phyloP scores from a whole-genome alignment of 2,329 filamentous ascomycete species.

The Fusarium hostae region DNA sequence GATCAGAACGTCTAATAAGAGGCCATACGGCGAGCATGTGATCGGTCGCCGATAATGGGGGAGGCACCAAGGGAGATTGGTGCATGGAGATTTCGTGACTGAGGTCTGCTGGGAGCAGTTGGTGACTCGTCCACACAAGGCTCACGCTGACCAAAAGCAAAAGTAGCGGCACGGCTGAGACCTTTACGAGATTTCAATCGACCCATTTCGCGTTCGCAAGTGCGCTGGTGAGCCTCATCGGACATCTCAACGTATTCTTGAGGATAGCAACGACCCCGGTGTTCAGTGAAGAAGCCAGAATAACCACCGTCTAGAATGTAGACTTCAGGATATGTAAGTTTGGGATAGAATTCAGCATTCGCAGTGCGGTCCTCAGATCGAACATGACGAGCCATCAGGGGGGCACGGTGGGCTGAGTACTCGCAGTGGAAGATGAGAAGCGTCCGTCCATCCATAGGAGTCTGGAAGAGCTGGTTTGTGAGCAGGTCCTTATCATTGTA shows the following conservation, averaged over 20 bases:
- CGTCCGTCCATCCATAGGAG: constrained; percentile 74
- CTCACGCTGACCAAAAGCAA: constrained; percentile 86
- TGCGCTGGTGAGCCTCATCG: constrained; percentile 88
- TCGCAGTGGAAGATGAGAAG: constrained; percentile 96
- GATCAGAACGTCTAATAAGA: constrained; percentile 63
- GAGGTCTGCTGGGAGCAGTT: constrained; percentile 61
- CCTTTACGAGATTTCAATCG: constrained; percentile 91
- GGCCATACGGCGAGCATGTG: constrained; percentile 69
- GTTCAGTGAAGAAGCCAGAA: constrained; percentile 86
- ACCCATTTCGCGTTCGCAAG: constrained; percentile 94
- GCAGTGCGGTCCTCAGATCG: constrained; percentile 86
- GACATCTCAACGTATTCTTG: constrained; percentile 98
- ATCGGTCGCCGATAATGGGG: constrained; percentile 60
- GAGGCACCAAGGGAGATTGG: constrained; percentile 57
- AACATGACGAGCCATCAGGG: constrained; percentile 94
- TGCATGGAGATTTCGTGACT: constrained; percentile 50
- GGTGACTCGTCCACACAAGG: constrained; percentile 68
- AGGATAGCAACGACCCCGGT: constrained; percentile 85
- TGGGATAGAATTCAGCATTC: constrained; percentile 88
- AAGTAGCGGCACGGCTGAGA: constrained; percentile 88
- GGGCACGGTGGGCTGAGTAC: constrained; percentile 95
- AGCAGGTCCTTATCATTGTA: constrained; percentile 96
- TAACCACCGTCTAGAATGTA: constrained; percentile 98
- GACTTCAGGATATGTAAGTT: constrained; percentile 92
- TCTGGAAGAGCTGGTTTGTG: constrained; percentile 79